Percentiles rank a stretch among this genome's conserved stretches.
These are phyloP conservation scores for Schizonepeta tenuifolia DNA, from an alignment of 257 asterid species.

Conservation along the genomic window DNA sequence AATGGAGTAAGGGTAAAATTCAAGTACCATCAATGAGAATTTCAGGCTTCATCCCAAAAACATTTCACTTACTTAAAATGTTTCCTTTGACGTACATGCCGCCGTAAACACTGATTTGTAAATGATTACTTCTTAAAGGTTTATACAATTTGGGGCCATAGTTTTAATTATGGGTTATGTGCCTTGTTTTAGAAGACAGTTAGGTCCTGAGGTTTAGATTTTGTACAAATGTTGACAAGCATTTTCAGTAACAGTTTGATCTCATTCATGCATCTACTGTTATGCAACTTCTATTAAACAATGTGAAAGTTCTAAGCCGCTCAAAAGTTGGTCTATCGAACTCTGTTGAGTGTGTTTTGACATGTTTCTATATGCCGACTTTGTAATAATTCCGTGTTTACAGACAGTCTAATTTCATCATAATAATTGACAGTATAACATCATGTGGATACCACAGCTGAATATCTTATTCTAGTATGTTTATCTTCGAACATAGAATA, in stretches of 20 bases:
- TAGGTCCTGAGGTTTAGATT: background rate
- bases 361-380: background rate
- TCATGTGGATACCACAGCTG: background rate
- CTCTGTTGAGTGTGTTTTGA: slow-evolving; percentile 1
- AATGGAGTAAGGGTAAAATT: slow-evolving; percentile 2
- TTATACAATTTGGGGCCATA: background rate
- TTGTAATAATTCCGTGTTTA: background rate
- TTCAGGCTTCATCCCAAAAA: background rate
- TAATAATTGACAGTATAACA: background rate
- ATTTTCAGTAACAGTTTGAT: background rate
- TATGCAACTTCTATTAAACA: background rate
- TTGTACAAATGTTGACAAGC: slow-evolving; percentile 3
- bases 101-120: background rate
- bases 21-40: background rate
- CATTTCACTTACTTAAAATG: background rate
- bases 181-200: background rate
- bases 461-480: too few relatives aligned
- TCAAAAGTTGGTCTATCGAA: background rate
- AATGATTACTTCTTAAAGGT: background rate
- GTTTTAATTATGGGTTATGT: background rate
- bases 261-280: background rate
- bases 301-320: background rate
- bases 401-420: background rate
- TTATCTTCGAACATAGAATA: background rate
- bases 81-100: background rate